Conservation (phyloP, 441 rosid genomes). For the Jatropha podagrica region DNA sequence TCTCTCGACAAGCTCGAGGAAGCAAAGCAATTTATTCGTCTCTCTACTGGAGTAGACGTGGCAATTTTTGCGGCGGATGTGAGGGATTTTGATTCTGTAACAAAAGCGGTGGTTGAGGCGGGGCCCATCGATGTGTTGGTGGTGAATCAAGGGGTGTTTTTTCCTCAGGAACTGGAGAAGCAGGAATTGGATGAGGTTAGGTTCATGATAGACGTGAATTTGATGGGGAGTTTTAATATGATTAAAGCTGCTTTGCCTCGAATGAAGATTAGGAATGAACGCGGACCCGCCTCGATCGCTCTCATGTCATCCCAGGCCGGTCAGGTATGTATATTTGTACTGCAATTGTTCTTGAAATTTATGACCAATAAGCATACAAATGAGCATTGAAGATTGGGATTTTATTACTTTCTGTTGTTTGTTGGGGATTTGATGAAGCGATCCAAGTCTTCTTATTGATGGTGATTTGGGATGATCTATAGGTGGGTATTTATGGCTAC, state of each 20-base stretch:
- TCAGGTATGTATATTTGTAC: constrained; percentile 44
- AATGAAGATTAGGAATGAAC: constrained; percentile 58
- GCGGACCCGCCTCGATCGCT: constrained; percentile 61
- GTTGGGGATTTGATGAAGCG: neutral
- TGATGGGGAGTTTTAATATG: constrained; percentile 79
- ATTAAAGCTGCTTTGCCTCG: constrained; percentile 81
- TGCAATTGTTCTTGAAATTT: neutral
- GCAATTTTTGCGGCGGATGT: constrained; percentile 74
- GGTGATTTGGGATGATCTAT: constrained; percentile 11
- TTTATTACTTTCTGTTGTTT: neutral
- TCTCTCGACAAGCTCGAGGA: constrained; percentile 62
- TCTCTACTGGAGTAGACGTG: constrained; percentile 68
- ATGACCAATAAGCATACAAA: neutral
- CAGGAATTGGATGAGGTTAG: constrained; percentile 72
- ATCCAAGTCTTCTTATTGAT: neutral
- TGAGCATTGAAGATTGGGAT: no score
- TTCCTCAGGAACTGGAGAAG: constrained; percentile 59
- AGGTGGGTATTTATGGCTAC: constrained; percentile 97
- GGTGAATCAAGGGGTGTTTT: constrained; percentile 79
- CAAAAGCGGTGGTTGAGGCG: constrained; percentile 51
- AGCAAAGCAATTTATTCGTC: constrained; percentile 55
- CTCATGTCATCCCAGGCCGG: constrained; percentile 92
- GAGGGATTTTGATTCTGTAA: constrained; percentile 67
- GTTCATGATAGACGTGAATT: constrained; percentile 77
- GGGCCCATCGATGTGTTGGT: constrained; percentile 76